These are phyloP conservation scores for Colletotrichum sojae DNA, from an alignment of 2,329 filamentous ascomycete species.

Conservation along the genomic window DNA sequence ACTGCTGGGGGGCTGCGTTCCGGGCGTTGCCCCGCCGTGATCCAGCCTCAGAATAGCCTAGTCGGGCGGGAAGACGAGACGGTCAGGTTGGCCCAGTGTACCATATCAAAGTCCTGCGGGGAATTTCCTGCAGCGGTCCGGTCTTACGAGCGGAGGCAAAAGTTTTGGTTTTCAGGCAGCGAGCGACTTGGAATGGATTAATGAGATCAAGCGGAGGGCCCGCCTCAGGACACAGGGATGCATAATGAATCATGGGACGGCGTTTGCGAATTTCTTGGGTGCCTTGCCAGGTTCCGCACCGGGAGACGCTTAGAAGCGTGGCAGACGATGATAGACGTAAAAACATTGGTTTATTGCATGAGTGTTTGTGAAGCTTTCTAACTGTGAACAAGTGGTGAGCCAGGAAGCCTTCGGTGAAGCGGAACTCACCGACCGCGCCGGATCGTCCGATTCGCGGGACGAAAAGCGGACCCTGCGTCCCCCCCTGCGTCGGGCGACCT, in stretches of 20 bases:
- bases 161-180: background rate
- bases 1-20: background rate
- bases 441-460: background rate
- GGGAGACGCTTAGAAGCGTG: background rate
- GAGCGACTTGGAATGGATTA: background rate
- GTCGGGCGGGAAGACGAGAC: too few species aligned
- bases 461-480: background rate
- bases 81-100: background rate
- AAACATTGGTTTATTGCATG: background rate
- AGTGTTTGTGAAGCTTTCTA: too few species aligned
- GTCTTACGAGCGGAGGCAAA: background rate
- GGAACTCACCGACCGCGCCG: background rate
- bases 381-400: too few species aligned
- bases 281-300: background rate
- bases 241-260: background rate
- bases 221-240: background rate
- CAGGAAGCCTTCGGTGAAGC: background rate
- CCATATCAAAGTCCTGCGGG: background rate
- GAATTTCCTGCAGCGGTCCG: background rate
- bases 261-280: background rate
- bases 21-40: background rate
- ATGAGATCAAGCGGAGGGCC: background rate
- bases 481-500: conserved; percentile 12
- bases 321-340: conserved; percentile 9
- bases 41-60: background rate